These are phyloP conservation scores for Cyclostephanos tholiformis DNA, from an alignment of 108 stramenopile species.

Conservation along the genomic window DNA sequence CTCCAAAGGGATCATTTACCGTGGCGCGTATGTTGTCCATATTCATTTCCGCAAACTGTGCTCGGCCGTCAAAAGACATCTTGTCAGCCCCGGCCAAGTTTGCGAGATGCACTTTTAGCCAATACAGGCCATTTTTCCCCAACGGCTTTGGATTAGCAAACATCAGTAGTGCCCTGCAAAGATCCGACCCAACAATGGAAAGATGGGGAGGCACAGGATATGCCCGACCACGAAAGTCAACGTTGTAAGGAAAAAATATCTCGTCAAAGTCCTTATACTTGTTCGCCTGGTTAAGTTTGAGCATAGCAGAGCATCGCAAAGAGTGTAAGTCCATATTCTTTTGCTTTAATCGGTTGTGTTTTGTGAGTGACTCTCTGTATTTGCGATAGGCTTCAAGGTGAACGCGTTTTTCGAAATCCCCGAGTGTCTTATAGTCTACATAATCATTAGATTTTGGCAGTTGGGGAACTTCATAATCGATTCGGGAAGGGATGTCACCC, in stretches of 20 bases:
- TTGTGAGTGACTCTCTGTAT: constrained; percentile 61
- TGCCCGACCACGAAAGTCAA: constrained; percentile 98
- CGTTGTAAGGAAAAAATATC: constrained; percentile 98
- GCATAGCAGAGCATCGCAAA: constrained; percentile 82
- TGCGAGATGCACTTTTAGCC: constrained; percentile 97
- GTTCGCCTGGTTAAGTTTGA: constrained; percentile 89
- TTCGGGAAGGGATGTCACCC: constrained; percentile 86
- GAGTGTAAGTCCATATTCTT: constrained; percentile 84
- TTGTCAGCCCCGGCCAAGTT: constrained; percentile 95
- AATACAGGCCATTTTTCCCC: constrained; percentile 89
- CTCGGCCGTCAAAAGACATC: constrained; percentile 94
- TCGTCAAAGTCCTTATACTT: constrained; percentile 83
- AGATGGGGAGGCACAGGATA: constrained; percentile 99
- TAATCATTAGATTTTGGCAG: constrained; percentile 54
- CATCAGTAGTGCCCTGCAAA: constrained; percentile 92
- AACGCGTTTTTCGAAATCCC: constrained; percentile 33
- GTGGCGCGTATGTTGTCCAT: constrained; percentile 85
- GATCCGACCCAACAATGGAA: constrained; percentile 96
- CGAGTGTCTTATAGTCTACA: constrained; percentile 34
- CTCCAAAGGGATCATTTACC: constrained; percentile 85
- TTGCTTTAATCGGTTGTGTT: constrained; percentile 65
- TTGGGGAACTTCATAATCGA: constrained; percentile 77
- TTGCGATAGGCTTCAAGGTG: constrained; percentile 44
- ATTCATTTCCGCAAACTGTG: constrained; percentile 84
- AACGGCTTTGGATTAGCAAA: constrained; percentile 93